Base-by-base conservation (phyloP, 345 rosid species). In the Populus deltoides region DNA sequence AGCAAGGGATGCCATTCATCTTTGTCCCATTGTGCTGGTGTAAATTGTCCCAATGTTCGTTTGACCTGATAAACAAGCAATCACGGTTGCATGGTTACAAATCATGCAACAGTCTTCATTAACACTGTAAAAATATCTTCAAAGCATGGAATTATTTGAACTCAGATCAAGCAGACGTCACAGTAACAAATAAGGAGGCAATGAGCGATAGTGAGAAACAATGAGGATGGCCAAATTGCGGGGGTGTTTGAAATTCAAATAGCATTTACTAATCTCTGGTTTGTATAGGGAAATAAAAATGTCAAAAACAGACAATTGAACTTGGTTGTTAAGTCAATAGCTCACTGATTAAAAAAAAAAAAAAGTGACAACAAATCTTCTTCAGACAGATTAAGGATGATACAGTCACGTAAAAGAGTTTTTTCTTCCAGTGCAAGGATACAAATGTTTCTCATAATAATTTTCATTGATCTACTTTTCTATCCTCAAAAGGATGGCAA, bases 1-100 rank as follows among this genome's bases (percentile, higher is more conserved):
- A 91, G 98, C 78, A 96, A 76, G 1, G 99, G 99, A 73, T 91
- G 97, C 99, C 99, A 93, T 80, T 96, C 99, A 80, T 96, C 98
- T 87, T 91, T 96, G 77, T 96, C 98, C 98, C 98, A 96, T 17
- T 92, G 97, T 33, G 99, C 98, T 72, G 99, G 99, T 68, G 99
- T 96, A 79, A 96, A 96, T 76, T 96, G 98, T 74, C 95, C 97
- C 65, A 96, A 51, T 63, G 99, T 92, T 78, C 97, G 86, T 80
- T 90, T 93, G 36, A 96, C 96, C 99, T 96, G 83, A 53, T 31
- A 22, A 80, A 71, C n/a, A 9, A 68, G 68, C 6, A 68, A 55
- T 65, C 70, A 31, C 6, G 27, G 41, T 27, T 18, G 38, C 65
- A 65, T 27, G 51, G 9, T 27, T 43, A 9, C 0, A 13, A 62